Conservation (phyloP, 257 asterid genomes). For the Linderniella brevidens region DNA sequence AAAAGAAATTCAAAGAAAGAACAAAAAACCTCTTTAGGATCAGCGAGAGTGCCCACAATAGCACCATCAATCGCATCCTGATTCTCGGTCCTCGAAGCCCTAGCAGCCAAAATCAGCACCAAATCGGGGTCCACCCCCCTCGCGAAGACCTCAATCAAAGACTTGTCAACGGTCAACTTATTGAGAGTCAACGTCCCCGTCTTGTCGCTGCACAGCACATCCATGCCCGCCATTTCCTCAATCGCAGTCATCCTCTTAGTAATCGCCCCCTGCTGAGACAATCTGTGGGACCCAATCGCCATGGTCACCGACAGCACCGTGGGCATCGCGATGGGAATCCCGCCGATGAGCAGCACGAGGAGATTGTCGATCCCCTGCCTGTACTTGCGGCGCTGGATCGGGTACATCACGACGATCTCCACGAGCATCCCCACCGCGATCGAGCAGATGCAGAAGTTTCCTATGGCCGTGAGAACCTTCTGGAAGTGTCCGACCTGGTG, state of each 20-base stretch:
- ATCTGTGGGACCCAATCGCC: slow-evolving; percentile 68
- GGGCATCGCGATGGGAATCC: slow-evolving; percentile 73
- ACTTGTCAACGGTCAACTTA: slow-evolving; percentile 59
- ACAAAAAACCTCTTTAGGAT: slow-evolving; percentile 57
- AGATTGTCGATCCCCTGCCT: slow-evolving; percentile 68
- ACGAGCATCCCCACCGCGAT: slow-evolving; percentile 55
- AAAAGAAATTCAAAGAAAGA: too few relatives aligned
- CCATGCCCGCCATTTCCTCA: slow-evolving; percentile 26
- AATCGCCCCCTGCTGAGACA: slow-evolving; percentile 69
- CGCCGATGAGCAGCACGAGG: slow-evolving; percentile 65
- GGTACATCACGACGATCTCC: slow-evolving; percentile 57
- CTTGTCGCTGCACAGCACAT: slow-evolving; percentile 47
- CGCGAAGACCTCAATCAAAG: slow-evolving; percentile 55
- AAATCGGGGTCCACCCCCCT: slow-evolving; percentile 48
- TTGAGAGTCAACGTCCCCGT: slow-evolving; percentile 56
- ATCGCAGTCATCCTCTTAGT: slow-evolving; percentile 69
- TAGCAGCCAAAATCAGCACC: slow-evolving; percentile 61
- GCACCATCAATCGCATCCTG: slow-evolving; percentile 69
- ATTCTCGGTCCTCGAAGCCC: slow-evolving; percentile 56
- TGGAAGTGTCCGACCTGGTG: slow-evolving; percentile 66
- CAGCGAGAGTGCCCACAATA: slow-evolving; percentile 56
- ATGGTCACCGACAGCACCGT: slow-evolving; percentile 62
- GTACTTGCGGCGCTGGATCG: slow-evolving; percentile 46
- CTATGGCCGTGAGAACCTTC: slow-evolving; percentile 62
- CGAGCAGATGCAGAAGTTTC: slow-evolving; percentile 61